Evolutionary conservation across 1,284 basidiomycete genomes (phyloP), one percentile per base, ranked within the genome.

Genomic region (Rhodotorula sp.): DNA sequence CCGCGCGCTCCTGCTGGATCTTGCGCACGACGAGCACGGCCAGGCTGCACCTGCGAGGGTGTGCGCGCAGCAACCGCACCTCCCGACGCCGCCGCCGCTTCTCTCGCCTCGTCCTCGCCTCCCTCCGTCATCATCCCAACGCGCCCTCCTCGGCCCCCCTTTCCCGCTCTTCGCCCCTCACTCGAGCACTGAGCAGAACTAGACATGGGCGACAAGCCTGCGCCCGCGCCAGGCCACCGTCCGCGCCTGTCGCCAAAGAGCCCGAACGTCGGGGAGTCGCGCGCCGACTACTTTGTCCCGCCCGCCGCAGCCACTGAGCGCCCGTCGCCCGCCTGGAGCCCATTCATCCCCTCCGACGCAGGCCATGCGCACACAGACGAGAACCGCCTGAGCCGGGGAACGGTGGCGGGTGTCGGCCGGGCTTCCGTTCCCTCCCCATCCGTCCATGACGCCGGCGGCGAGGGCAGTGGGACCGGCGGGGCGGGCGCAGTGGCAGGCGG

Each of bases 231-330:
- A 19, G 32, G 32, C 21, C 17, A 27, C 34, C 58, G 65, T 25
- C 65, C 58, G 12, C 58, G 65, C 10, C 51, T 66, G 17, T 61
- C 58, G 9, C 65, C 65, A 7, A 66, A 54, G 41, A 54, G 32
- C n/a, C 32, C 51, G 3, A 54, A 54, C 50, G 32, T 32, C 5
- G 2, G 22, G n/a, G n/a, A n/a, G n/a, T n/a, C n/a, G 25, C 51
- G 27, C 21, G 29, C 19, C 32, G 65, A 58, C 6, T 71, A 71
- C 36, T 71, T 71, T 27, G 50, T 51, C 25, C 60, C 69, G 29
- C 60, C 69, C 6, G 64, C 69, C 0, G 56, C 69, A 15, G 56
- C 55, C 8, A 29, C 34, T 17, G 44, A 50, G 29, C 50, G 48
- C 19, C 32, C 36, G 0, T 41, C 13, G n/a, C 58, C 29, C 7